Evolutionary conservation across 129 eudicot genomes (phyloP), one percentile per base, ranked within the genome.

Genomic region (Arctium lappa): DNA sequence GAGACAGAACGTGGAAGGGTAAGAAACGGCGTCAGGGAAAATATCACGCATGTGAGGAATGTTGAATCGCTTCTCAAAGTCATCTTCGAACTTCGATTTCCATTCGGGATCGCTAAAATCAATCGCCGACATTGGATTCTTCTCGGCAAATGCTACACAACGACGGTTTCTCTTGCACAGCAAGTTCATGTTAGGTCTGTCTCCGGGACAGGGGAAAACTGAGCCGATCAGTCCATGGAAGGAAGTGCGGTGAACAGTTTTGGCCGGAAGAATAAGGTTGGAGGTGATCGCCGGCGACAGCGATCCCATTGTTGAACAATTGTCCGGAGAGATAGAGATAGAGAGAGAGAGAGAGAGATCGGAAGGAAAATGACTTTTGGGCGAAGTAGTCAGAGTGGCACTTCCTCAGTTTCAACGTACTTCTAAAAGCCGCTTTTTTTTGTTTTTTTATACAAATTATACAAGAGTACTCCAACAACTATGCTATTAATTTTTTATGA

Each of bases 1-100:
- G 66, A 95, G 94, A 83, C 98, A 95, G 76, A 95, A 95, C 37
- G 98, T 92, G 42, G 98, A 95, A 8, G 97, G 98, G 39, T 84
- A 93, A 0, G 97, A 88, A 34, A 38, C 81, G 39, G 93, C 91
- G 62, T 92, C 88, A 31, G 79, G 77, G 33, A 90, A 84, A 33
- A 81, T 84, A 80, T 94, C 97, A 5, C 92, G 88, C 69, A 94
- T 77, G 50, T 94, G 98, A 74, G 98, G 98, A 36, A 94, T 88
- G 68, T 83, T 74, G 72, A 94, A 94, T 6, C 97, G 86, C 29
- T 69, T 71, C 82, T 91, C 96, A 76, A 94, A 92, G 42, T 94
- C 96, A 2, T 72, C 30, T 87, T 90, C 83, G 69, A 30, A 94
- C 87, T 89, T 91, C 1, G 65, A 66, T 84, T 92, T 92, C 98